phyloP scores from a whole-genome alignment of 345 rosid species.

The Linum tenue region DNA sequence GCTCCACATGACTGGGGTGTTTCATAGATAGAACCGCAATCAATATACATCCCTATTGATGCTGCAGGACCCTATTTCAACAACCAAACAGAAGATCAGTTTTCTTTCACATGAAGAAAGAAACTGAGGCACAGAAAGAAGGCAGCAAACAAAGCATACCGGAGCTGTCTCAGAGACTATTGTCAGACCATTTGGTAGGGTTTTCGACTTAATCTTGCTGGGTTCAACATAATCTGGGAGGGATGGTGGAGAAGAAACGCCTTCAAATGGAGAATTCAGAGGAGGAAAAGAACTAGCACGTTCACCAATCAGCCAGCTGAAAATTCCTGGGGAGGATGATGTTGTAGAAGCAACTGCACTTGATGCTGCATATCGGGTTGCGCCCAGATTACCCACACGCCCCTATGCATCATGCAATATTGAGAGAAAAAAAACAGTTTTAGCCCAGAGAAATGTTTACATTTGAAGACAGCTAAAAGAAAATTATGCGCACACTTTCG shows the following conservation, averaged over 20 bases:
- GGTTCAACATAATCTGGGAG: constrained; percentile 63
- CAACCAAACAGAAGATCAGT: background rate
- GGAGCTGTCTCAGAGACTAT: constrained; percentile 57
- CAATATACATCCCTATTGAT: constrained; percentile 69
- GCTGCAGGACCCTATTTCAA: constrained; percentile 56
- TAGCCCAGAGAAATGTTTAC: background rate
- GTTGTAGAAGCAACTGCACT: constrained; percentile 36
- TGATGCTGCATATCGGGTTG: constrained; percentile 43
- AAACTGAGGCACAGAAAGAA: background rate
- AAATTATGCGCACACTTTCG: background rate
- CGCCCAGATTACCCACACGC: constrained; percentile 29
- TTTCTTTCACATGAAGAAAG: background rate
- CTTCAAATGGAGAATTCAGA: constrained; percentile 46
- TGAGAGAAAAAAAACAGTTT: background rate
- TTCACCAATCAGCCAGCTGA: constrained; percentile 63
- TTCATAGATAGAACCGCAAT: constrained; percentile 68
- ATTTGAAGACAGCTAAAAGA: background rate
- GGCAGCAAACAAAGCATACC: constrained; percentile 26
- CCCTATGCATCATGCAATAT: constrained; percentile 28
- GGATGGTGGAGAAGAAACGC: constrained; percentile 43
- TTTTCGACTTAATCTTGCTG: constrained; percentile 39
- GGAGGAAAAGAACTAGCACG: constrained; percentile 37
- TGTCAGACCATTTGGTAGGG: constrained; percentile 66
- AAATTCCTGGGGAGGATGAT: constrained; percentile 33
- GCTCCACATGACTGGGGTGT: constrained; percentile 57